Base-by-base conservation (phyloP, 2,329 filamentous ascomycete species). In the Pseudogymnoascus sp. region DNA sequence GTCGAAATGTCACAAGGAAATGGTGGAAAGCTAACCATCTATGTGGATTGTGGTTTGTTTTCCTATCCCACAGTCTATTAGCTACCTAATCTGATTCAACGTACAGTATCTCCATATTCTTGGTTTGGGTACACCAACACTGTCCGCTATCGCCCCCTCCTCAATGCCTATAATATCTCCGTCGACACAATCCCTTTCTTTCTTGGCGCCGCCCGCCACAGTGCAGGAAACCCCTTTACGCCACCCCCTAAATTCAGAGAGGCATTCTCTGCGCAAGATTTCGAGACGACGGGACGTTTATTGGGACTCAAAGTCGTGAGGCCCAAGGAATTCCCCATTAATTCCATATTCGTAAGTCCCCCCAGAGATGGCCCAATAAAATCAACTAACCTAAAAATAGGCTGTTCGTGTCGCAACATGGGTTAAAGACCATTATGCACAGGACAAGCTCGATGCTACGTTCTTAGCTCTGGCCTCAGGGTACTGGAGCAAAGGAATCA, bases 151-250 rank as follows among this genome's bases (percentile, higher is more conserved):
- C 62, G 66, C 3, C 65, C 65, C 2, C 44, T 59, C 2, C 63
- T 67, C 10, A 61, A 64, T 25, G 63, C 63, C 15, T 42, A 67
- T 41, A 63, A 63, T 35, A 61, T 67, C 17, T 39, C 42, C 13
- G 65, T 67, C n/a, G 60, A 67, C n/a, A 67, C 66, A 21, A 21
- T 65, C 15, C 66, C 66, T 2, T 67, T 67, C 61, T 66, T 67
- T 35, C 63, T 67, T 5, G 66, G 66, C 21, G 66, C 42, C 4
- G 66, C 66, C 5, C 62, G 66, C n/a, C 61, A 66, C 5, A 55
- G 58, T 7, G 66, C 41, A 1, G 66, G 65, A 4, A 67, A 67
- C 17, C 62, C 63, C 7, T 67, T 60, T 51, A 33, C 38, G 15
- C 65, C 66, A 15, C 65, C 66, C 1, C 66, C 65, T 39, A 63